Percentiles rank a stretch among this genome's conserved stretches.
Conservation (phyloP, 345 rosid species). For the Passiflora organensis region DNA sequence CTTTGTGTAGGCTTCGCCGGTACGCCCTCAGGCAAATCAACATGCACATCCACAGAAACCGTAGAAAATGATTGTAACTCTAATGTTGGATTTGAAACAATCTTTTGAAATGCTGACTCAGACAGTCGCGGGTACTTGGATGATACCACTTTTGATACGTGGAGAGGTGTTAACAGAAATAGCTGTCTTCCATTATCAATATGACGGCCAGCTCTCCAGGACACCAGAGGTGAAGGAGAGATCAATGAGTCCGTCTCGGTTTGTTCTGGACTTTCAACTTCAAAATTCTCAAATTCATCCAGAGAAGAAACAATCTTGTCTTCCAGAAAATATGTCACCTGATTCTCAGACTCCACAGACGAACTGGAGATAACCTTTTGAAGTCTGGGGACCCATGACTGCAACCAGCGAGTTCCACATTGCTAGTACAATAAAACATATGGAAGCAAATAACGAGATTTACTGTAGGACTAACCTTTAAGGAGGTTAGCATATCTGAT, state of each 20-base stretch:
- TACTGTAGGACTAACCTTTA: slow-evolving; percentile 46
- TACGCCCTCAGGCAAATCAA: slow-evolving; percentile 29
- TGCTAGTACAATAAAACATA: neutral
- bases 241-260: slow-evolving; percentile 42
- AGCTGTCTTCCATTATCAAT: slow-evolving; percentile 66
- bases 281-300: slow-evolving; percentile 32
- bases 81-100: slow-evolving; percentile 21
- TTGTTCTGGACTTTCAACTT: slow-evolving; percentile 59
- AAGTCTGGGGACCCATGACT: slow-evolving; percentile 86
- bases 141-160: slow-evolving; percentile 49
- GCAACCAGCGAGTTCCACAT: slow-evolving; percentile 19
- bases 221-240: slow-evolving; percentile 91
- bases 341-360: slow-evolving; percentile 16
- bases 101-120: slow-evolving; percentile 31
- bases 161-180: slow-evolving; percentile 79
- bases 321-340: slow-evolving; percentile 21
- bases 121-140: slow-evolving; percentile 38
- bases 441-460: neutral
- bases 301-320: slow-evolving; percentile 20
- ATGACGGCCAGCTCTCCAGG: slow-evolving; percentile 67
- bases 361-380: slow-evolving; percentile 33
- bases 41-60: slow-evolving; percentile 32
- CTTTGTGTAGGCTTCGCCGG: slow-evolving; percentile 25
- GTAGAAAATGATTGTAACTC: slow-evolving; percentile 28
- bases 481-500: slow-evolving; percentile 52